Base-by-base conservation (phyloP, 2,329 filamentous ascomycete species). In the Lecanicillium sp. region DNA sequence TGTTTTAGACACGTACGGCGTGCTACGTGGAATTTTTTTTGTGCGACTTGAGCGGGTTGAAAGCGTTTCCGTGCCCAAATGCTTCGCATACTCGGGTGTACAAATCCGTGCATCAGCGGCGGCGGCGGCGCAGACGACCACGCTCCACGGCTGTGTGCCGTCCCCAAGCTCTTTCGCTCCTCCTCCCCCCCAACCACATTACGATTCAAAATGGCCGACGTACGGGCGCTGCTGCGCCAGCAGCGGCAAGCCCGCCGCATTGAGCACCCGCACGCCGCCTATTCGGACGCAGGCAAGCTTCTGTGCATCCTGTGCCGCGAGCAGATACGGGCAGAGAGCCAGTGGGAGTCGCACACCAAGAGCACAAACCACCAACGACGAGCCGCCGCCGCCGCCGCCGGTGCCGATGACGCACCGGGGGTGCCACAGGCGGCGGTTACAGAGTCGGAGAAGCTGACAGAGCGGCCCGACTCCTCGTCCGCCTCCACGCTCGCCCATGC, bases 201-300 rank as follows among this genome's bases (percentile, higher is more conserved):
- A 42, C 39, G 39, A 20, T 32, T 26, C 36, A 51, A 38, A 54
- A 91, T 93, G 86, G 75, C 87, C 56, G 87, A 94, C 65, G 84
- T 88, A 21, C 84, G 89, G 58, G 79, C 86, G 29, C 78, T 95
- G 41, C 77, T 94, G 50, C 86, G 87, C 57, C 84, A 83, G 60
- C 86, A 91, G 66, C 82, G 87, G 55, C 81, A 82, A 48, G 78
- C 84, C 52, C 82, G 88, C 49, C 80, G 85, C 54, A 82, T 90
- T 58, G 76, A 82, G 44, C 83, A 88, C 57, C 79, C 84, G 4
- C 73, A 84, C 57, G 83, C 84, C 35, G 70, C 75, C 46, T 88
- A 89, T 67, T 81, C 83, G 5, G 75, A 81, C 53, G 72, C 79
- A 12, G 84, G 84, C 52, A 83, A 80, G 58, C 76, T 89, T 1